Evolutionary conservation across 2,329 filamentous ascomycete genomes (phyloP).

Genomic region (Dryadomyces quercus-mongolicae): DNA sequence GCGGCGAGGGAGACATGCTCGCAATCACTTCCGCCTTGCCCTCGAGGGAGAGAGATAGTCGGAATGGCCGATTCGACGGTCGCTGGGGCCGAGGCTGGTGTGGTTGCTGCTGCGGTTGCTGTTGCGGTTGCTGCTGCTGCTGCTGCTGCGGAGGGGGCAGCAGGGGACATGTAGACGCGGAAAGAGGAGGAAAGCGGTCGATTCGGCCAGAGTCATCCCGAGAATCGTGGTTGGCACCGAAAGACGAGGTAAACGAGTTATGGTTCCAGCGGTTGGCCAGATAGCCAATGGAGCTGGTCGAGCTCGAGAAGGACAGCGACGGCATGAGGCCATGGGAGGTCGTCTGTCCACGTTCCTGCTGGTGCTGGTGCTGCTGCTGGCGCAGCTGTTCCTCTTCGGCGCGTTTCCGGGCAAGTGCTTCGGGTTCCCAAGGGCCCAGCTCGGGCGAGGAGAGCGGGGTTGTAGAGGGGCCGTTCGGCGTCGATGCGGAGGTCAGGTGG

Average conservation of each 20-base stretch:
- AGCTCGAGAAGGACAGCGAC: slow-evolving; percentile 16
- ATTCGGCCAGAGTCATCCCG: slow-evolving; percentile 32
- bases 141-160: slow-evolving; percentile 20
- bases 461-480: slow-evolving; percentile 5
- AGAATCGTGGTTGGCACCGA: slow-evolving; percentile 14
- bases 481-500: slow-evolving; percentile 5
- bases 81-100: slow-evolving; percentile 13
- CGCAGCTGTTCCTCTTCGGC: slow-evolving; percentile 6
- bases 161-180: slow-evolving; percentile 19
- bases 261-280: slow-evolving; percentile 46
- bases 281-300: slow-evolving; percentile 23
- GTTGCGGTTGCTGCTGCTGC: background rate
- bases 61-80: slow-evolving; percentile 34
- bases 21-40: slow-evolving; percentile 80
- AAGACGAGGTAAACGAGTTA: slow-evolving; percentile 34
- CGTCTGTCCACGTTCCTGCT: background rate
- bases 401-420: slow-evolving; percentile 7
- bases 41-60: slow-evolving; percentile 74
- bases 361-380: background rate
- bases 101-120: slow-evolving; percentile 2
- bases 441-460: slow-evolving; percentile 14
- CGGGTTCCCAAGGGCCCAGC: slow-evolving; percentile 13
- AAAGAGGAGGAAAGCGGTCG: slow-evolving; percentile 29
- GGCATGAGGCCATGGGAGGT: background rate
- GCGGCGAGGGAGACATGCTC: slow-evolving; percentile 56